A percentile compares a stretch with the other conserved stretches of the same genome.
These are phyloP conservation scores for Microcera coccophila DNA, from an alignment of 2,329 filamentous ascomycete species.

Conservation along the genomic window DNA sequence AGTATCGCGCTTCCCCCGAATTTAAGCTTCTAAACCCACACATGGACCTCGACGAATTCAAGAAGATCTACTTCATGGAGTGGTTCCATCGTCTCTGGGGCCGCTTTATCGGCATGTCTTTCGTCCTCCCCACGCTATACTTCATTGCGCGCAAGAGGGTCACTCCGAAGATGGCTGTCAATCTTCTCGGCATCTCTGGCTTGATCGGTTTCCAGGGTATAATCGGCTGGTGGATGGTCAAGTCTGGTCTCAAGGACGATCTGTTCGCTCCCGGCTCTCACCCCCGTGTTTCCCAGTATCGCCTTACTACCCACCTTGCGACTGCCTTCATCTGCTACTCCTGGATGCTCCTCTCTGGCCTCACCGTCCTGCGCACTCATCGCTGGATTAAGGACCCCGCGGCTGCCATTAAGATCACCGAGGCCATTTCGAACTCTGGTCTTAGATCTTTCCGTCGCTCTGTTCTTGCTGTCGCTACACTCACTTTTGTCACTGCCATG, in stretches of 20 bases:
- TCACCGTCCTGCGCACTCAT: conserved; percentile 76
- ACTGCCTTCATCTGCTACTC: conserved; percentile 91
- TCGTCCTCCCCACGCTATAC: conserved; percentile 83
- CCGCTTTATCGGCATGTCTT: conserved; percentile 82
- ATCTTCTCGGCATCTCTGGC: conserved; percentile 76
- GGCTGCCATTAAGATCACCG: conserved; percentile 56
- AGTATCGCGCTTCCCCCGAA: conserved; percentile 89
- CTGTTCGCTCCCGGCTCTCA: conserved; percentile 87
- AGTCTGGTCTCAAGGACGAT: conserved; percentile 91
- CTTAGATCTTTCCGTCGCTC: conserved; percentile 70
- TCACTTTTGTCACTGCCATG: conserved; percentile 88
- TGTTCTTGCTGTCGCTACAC: conserved; percentile 63
- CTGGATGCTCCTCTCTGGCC: conserved; percentile 88
- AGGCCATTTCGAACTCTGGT: conserved; percentile 61
- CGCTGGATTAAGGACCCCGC: conserved; percentile 65
- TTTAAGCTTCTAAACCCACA: conserved; percentile 87
- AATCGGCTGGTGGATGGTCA: conserved; percentile 99
- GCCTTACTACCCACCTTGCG: conserved; percentile 81
- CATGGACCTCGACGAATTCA: conserved; percentile 92
- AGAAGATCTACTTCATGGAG: conserved; percentile 99
- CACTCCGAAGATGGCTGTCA: conserved; percentile 69
- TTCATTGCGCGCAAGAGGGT: conserved; percentile 80
- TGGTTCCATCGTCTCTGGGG: conserved; percentile 96
- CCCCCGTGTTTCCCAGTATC: conserved; percentile 91
- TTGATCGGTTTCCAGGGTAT: conserved; percentile 94